These are phyloP conservation scores for Hymenoscyphus infarciens DNA, from an alignment of 2,329 filamentous ascomycete species.

Conservation along the genomic window DNA sequence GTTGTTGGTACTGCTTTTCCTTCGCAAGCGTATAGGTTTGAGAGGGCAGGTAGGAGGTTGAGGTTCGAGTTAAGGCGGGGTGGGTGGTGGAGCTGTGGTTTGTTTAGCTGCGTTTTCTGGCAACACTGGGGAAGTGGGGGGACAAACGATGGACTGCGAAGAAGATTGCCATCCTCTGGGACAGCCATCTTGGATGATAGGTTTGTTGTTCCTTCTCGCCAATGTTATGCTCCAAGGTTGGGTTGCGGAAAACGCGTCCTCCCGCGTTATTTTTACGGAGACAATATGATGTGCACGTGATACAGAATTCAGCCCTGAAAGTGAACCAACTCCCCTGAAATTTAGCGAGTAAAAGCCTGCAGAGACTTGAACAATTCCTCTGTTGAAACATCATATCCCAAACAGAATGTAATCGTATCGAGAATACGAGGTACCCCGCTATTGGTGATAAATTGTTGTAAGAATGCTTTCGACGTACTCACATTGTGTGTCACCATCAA, in stretches of 20 bases:
- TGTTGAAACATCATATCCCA: too few relatives aligned
- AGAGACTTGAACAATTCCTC: neutral
- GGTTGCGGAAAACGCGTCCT: slow-evolving; percentile 6
- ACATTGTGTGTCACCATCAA: neutral
- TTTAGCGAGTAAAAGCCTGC: neutral
- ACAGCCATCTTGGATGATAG: slow-evolving; percentile 27
- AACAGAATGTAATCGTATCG: too few relatives aligned
- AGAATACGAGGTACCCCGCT: too few relatives aligned
- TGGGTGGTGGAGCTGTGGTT: slow-evolving; percentile 23
- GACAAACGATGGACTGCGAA: slow-evolving; percentile 50
- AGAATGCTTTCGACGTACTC: too few relatives aligned
- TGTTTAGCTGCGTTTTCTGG: slow-evolving; percentile 7
- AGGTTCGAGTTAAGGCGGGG: slow-evolving; percentile 47
- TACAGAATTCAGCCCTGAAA: neutral
- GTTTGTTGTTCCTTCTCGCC: slow-evolving; percentile 3
- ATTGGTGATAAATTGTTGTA: too few relatives aligned
- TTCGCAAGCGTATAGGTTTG: slow-evolving; percentile 70
- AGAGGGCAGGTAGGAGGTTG: slow-evolving; percentile 69
- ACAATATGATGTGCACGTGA: slow-evolving; percentile 4
- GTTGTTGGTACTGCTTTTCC: slow-evolving; percentile 78
- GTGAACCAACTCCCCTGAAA: neutral
- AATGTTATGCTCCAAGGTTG: neutral
- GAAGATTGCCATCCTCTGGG: slow-evolving; percentile 37
- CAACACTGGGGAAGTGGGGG: slow-evolving; percentile 5
- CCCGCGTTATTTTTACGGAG: slow-evolving; percentile 7